Conservation (phyloP, 306 rosid genomes). For the Trifolium repens region DNA sequence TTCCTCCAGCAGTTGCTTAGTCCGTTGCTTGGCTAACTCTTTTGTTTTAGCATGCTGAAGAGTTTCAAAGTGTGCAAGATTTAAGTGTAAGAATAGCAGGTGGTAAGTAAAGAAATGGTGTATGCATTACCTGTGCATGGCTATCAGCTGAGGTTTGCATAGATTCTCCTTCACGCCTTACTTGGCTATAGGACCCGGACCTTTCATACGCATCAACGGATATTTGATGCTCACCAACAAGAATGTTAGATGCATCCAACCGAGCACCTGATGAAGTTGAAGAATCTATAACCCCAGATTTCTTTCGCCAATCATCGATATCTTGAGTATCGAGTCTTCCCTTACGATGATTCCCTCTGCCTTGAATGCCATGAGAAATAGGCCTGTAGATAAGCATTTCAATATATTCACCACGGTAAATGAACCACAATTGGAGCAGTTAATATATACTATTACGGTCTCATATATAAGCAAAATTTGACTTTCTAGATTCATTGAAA, state of each 20-base stretch:
- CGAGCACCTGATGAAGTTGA: constrained; percentile 49
- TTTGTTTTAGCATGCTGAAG: constrained; percentile 69
- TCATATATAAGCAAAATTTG: too few relatives aligned
- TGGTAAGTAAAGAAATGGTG: constrained; percentile 32
- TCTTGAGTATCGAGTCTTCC: constrained; percentile 66
- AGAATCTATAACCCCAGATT: constrained; percentile 49
- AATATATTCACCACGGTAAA: constrained; percentile 38
- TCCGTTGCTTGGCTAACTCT: constrained; percentile 78
- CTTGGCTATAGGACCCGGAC: constrained; percentile 30
- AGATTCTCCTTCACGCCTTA: constrained; percentile 60
- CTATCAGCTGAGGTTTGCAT: constrained; percentile 51
- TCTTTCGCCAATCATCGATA: constrained; percentile 70
- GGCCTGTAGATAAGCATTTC: constrained; percentile 68
- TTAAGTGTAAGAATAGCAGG: constrained; percentile 33
- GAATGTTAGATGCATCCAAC: constrained; percentile 54
- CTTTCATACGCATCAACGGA: constrained; percentile 42
- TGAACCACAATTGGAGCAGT: constrained; percentile 42
- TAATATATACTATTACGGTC: constrained; percentile 18
- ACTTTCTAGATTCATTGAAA: too few relatives aligned
- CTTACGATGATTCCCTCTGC: constrained; percentile 60
- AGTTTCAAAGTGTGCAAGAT: constrained; percentile 38
- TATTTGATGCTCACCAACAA: constrained; percentile 57
- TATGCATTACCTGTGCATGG: constrained; percentile 74
- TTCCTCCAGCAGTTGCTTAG: constrained; percentile 85
- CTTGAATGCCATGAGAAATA: constrained; percentile 63